Conservation (phyloP, 2,329 filamentous ascomycete genomes). For the Cucurbitaria berberidis region DNA sequence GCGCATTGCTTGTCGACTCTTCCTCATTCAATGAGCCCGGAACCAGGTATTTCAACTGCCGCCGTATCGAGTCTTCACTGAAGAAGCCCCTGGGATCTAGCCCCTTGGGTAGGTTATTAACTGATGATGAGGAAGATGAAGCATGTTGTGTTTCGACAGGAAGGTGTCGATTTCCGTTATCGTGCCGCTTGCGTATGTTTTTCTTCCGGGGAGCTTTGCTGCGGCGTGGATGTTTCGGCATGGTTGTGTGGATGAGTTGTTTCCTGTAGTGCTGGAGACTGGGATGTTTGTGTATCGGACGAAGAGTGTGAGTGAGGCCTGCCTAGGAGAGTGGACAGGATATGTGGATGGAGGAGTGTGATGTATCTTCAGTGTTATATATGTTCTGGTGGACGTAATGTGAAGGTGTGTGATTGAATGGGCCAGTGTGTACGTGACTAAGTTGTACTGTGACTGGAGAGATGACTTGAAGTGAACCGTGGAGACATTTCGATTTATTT, state of each 20-base stretch:
- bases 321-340: too few relatives aligned
- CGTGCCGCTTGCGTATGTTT: neutral
- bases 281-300: too few relatives aligned
- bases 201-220: neutral
- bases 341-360: too few relatives aligned
- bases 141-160: too few relatives aligned
- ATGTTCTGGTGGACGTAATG: too few relatives aligned
- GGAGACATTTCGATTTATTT: neutral
- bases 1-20: neutral
- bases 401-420: too few relatives aligned
- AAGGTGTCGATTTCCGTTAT: neutral
- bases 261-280: too few relatives aligned
- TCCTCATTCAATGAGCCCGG: neutral
- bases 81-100: neutral
- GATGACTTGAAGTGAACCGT: neutral
- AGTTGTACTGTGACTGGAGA: neutral
- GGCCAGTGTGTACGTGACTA: too few relatives aligned
- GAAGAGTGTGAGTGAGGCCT: too few relatives aligned
- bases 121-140: neutral
- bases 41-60: slow-evolving; percentile 4
- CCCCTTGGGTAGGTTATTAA: too few relatives aligned
- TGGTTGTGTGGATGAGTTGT: too few relatives aligned
- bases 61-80: slow-evolving; percentile 13
- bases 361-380: too few relatives aligned
- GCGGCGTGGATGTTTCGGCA: neutral